A percentile compares a stretch with the other conserved stretches of the same genome.
phyloP scores from a whole-genome alignment of 78 protist species.

The Dictyostelium firmibasis region DNA sequence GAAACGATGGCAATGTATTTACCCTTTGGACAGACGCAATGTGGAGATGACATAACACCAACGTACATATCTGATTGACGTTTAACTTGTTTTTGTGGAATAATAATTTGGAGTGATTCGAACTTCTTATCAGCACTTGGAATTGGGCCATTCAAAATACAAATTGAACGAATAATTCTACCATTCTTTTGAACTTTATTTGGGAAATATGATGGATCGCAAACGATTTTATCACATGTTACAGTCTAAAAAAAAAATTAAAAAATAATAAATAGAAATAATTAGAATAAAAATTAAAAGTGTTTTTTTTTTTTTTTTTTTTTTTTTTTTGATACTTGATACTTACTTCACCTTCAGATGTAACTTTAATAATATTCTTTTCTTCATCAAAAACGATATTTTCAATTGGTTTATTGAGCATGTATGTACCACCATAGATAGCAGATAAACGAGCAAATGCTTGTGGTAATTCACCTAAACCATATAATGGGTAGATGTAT shows the following conservation, averaged over 20 bases:
- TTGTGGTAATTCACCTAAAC: slow-evolving; percentile 98
- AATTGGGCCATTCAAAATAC: slow-evolving; percentile 95
- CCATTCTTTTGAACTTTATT: slow-evolving; percentile 88
- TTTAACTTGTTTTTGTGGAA: slow-evolving; percentile 93
- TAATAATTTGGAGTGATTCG: slow-evolving; percentile 94
- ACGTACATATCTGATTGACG: slow-evolving; percentile 96
- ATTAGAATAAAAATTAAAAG: not conserved
- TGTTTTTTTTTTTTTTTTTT: not conserved
- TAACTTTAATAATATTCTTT: slow-evolving; percentile 92
- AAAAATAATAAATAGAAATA: not conserved
- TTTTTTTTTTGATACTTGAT: not conserved
- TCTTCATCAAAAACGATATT: slow-evolving; percentile 87
- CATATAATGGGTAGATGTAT: slow-evolving; percentile 99
- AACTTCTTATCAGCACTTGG: slow-evolving; percentile 84
- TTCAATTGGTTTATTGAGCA: slow-evolving; percentile 95
- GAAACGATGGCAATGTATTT: slow-evolving; percentile 95
- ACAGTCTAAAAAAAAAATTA: not conserved
- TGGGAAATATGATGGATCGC: slow-evolving; percentile 92
- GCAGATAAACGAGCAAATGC: slow-evolving; percentile 96
- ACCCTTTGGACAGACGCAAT: slow-evolving; percentile 95
- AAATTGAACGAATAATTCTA: slow-evolving; percentile 94
- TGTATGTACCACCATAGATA: slow-evolving; percentile 99
- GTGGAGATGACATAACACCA: slow-evolving; percentile 84
- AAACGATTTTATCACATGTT: slow-evolving; percentile 14
- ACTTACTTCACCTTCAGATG: slow-evolving; percentile 87